These are phyloP conservation scores for Linnemannia zychae DNA, from an alignment of 192 early-diverging fungal genomes.

Conservation along the genomic window DNA sequence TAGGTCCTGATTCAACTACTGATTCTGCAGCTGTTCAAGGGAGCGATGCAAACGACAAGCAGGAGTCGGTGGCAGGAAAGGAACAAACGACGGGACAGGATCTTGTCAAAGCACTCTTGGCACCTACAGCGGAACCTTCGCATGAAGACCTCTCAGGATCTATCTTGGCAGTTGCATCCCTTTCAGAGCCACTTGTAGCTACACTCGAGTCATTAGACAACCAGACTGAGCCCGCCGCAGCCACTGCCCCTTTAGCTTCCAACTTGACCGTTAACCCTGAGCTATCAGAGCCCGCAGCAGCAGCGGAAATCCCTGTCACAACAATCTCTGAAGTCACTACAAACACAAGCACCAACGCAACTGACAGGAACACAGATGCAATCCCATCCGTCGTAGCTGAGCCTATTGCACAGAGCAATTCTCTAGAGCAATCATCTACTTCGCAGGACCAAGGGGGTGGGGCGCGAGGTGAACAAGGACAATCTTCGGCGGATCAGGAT, in stretches of 20 bases:
- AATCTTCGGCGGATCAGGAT: background rate
- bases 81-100: background rate
- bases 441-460: background rate
- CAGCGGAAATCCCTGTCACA: background rate
- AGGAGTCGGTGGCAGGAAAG: background rate
- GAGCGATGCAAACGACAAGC: background rate
- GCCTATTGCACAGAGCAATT: background rate
- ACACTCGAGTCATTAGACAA: conserved; percentile 26
- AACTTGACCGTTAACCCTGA: background rate
- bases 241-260: background rate
- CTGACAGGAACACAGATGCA: background rate
- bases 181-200: conserved; percentile 37
- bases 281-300: background rate
- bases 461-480: background rate
- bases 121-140: background rate
- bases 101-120: background rate
- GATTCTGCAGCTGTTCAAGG: background rate
- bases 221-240: background rate
- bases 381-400: background rate
- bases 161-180: conserved; percentile 33
- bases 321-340: background rate
- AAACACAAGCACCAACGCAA: background rate
- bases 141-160: conserved; percentile 19
- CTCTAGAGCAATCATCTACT: background rate
- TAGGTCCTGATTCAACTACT: background rate